Conservation (phyloP, 2,329 filamentous ascomycete species). For the Rutstroemia sp. region DNA sequence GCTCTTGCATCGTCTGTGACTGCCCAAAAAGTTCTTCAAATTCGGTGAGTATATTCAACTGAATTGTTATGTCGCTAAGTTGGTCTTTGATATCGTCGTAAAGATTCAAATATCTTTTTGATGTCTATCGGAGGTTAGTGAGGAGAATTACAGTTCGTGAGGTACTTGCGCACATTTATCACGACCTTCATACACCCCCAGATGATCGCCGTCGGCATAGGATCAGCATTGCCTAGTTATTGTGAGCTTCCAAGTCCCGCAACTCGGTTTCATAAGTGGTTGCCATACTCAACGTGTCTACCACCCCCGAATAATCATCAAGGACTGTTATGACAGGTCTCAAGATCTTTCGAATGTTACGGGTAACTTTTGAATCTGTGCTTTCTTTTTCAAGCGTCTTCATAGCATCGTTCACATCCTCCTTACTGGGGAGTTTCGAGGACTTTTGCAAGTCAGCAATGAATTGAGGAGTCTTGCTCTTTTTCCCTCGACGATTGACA, state of each 20-base stretch:
- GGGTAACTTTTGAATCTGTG: neutral
- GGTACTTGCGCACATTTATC: neutral
- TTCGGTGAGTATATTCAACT: slow-evolving; percentile 2
- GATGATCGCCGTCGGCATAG: slow-evolving; percentile 5
- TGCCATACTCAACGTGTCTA: neutral
- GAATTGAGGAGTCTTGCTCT: slow-evolving; percentile 2
- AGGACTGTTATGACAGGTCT: neutral
- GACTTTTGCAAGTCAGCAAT: neutral
- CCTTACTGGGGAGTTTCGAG: neutral
- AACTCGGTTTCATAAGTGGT: neutral
- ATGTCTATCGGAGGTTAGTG: neutral
- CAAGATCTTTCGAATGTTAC: neutral
- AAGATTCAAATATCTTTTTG: neutral
- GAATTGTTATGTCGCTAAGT: neutral
- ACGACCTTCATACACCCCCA: slow-evolving; percentile 3
- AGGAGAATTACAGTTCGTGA: neutral
- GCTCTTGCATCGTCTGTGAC: slow-evolving; percentile 3
- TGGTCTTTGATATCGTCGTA: slow-evolving; percentile 2
- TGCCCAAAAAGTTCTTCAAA: slow-evolving; percentile 3
- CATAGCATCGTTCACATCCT: neutral
- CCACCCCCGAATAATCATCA: neutral
- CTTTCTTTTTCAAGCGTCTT: slow-evolving; percentile 1
- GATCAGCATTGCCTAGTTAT: neutral
- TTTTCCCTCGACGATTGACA: neutral
- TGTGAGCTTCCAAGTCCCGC: neutral